phyloP scores from a whole-genome alignment of 2,329 filamentous ascomycete species.

The Aspergillus novoparasiticus region DNA sequence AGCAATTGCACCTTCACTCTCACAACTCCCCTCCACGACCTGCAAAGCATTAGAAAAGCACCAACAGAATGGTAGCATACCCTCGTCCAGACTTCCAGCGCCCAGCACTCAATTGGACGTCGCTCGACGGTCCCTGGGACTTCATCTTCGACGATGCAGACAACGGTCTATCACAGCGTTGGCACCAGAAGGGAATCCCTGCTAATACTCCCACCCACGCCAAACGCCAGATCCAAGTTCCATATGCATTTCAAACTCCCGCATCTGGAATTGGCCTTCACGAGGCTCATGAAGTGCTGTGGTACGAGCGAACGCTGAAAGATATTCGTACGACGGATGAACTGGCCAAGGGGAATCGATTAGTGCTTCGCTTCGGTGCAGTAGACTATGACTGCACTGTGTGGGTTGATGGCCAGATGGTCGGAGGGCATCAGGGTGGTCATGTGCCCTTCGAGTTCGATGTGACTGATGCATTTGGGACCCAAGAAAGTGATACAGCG shows the following conservation, averaged over 20 bases:
- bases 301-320: constrained; percentile 61
- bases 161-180: constrained; percentile 54
- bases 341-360: constrained; percentile 39
- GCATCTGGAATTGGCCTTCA: constrained; percentile 65
- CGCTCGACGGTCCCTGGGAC: constrained; percentile 65
- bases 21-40: not conserved
- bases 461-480: constrained; percentile 45
- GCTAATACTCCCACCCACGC: constrained; percentile 32
- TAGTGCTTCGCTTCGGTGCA: constrained; percentile 52
- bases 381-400: constrained; percentile 56
- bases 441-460: constrained; percentile 66
- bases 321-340: constrained; percentile 54
- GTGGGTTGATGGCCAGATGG: constrained; percentile 57
- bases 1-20: not conserved
- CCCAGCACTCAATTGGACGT: constrained; percentile 57
- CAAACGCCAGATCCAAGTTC: constrained; percentile 61
- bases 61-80: constrained; percentile 41
- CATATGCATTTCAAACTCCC: constrained; percentile 66
- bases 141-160: constrained; percentile 69
- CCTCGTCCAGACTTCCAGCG: constrained; percentile 68
- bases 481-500: constrained; percentile 1
- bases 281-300: constrained; percentile 67
- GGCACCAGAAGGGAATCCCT: constrained; percentile 58
- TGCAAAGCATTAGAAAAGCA: not conserved
- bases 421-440: constrained; percentile 59